Conservation (phyloP, 768 basidiomycete species). For the Mycena galericulata region DNA sequence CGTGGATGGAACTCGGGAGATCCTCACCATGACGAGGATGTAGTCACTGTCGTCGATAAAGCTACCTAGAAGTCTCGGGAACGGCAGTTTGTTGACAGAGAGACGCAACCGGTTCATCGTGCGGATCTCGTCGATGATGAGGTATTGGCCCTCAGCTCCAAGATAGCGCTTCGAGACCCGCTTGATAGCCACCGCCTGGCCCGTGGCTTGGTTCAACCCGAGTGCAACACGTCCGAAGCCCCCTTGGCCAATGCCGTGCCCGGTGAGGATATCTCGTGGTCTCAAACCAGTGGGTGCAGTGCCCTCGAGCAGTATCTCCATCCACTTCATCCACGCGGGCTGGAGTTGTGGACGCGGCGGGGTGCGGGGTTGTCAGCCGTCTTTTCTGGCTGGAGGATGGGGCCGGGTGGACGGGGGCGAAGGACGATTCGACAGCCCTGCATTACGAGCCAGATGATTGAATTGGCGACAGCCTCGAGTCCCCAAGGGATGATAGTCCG, state of each 20-base stretch:
- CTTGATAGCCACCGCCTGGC: neutral
- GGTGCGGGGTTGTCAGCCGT: too few species aligned
- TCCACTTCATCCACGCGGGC: neutral
- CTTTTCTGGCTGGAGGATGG: too few species aligned
- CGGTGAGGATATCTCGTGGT: neutral
- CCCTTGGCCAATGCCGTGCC: neutral
- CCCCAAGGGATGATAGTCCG: too few species aligned
- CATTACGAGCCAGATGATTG: too few species aligned
- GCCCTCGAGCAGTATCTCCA: neutral
- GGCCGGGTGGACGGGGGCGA: too few species aligned
- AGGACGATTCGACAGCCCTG: too few species aligned
- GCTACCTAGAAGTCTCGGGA: neutral
- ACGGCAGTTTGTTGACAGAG: neutral
- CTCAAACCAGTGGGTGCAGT: neutral
- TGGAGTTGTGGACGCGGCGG: neutral
- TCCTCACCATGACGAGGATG: neutral
- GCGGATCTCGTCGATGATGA: neutral
- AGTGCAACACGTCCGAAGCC: neutral
- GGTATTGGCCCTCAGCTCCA: neutral
- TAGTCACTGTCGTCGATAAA: neutral
- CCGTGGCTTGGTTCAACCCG: neutral
- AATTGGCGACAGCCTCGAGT: too few species aligned
- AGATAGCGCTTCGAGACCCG: too few species aligned
- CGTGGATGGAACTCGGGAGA: neutral
- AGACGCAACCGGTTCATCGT: neutral